Base-by-base conservation (phyloP, 139 green algal genomes). In the Haematococcus lacustris region DNA sequence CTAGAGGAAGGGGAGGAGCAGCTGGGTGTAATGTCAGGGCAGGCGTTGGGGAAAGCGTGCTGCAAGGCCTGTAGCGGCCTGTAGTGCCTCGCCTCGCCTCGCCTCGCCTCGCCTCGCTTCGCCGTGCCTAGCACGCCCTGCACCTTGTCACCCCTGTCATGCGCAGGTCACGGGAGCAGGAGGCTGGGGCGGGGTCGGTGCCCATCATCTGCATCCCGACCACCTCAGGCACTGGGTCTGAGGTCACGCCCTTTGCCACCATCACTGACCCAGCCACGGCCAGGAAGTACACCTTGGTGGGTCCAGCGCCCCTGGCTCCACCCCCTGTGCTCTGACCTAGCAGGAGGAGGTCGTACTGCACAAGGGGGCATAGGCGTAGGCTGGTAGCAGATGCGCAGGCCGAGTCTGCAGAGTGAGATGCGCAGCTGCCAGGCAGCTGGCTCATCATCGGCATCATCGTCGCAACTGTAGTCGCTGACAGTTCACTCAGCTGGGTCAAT, bases 171-270 rank as follows among this genome's bases (percentile, higher is more conserved):
- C n/a, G n/a, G n/a, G n/a, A n/a, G n/a, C n/a, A n/a, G 43, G 9
- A 53, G 9, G 9, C 9, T 53, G 43, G 43, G 9, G 43, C 17
- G 43, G 43, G 9, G 43, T 53, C 9, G 9, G 43, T 53, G 43
- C 43, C 9, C 43, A 66, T 38, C 59, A 28, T 91, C 1, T 78
- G 60, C 63, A 82, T 88, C 63, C 83, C 86, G 67, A 91, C 86
- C 39, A 91, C 86, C 51, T 80, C 61, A 37, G 86, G 86, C 73
- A 91, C 86, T 3, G 86, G 86, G 69, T 80, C 74, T 40, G 79
- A 91, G 76, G 83, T 91, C 21, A 91, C 86, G 1, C 86, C 86
- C 50, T 91, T 91, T 73, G 78, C 85, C 7, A 83, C 92, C 53
- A 76, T 91, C 38, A 91, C 84, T 0, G 86, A 91, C 40, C 73